A percentile compares a stretch with the other conserved stretches of the same genome.
These are phyloP conservation scores for Aspergillus sp. DNA, from an alignment of 2,329 filamentous ascomycete species.

Conservation along the genomic window DNA sequence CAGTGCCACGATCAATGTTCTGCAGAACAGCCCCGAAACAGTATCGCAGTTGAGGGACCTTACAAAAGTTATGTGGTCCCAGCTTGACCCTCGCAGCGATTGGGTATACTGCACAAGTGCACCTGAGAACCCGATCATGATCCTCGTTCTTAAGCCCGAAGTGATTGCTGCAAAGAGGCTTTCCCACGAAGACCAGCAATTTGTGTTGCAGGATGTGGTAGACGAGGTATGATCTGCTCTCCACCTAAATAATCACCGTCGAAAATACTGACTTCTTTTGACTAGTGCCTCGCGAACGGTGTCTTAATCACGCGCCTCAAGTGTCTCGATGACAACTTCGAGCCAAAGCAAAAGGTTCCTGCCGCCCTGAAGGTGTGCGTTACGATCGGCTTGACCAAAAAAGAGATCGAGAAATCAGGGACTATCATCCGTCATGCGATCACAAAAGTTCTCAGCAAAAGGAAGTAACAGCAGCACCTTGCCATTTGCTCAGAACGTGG, in stretches of 20 bases:
- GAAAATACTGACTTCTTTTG: not conserved
- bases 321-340: constrained; percentile 66
- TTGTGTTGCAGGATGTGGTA: constrained; percentile 83
- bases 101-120: constrained; percentile 84
- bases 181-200: constrained; percentile 74
- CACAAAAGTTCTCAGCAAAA: constrained; percentile 77
- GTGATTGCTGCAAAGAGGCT: constrained; percentile 71
- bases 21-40: constrained; percentile 85
- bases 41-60: constrained; percentile 79
- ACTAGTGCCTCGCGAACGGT: constrained; percentile 76
- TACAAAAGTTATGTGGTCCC: constrained; percentile 78
- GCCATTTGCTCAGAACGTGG: constrained; percentile 12
- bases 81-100: constrained; percentile 89
- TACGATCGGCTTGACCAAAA: constrained; percentile 82
- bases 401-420: constrained; percentile 94
- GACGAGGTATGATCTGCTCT: constrained; percentile 71
- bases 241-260: not conserved
- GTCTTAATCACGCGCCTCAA: constrained; percentile 88
- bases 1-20: constrained; percentile 80
- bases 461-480: constrained; percentile 38
- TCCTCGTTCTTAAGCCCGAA: constrained; percentile 80
- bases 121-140: constrained; percentile 80
- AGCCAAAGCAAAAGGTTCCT: constrained; percentile 68
- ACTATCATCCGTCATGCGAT: constrained; percentile 86
- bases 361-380: constrained; percentile 89